Base-by-base conservation (phyloP, 768 basidiomycete genomes). In the Pluteus cervinus region DNA sequence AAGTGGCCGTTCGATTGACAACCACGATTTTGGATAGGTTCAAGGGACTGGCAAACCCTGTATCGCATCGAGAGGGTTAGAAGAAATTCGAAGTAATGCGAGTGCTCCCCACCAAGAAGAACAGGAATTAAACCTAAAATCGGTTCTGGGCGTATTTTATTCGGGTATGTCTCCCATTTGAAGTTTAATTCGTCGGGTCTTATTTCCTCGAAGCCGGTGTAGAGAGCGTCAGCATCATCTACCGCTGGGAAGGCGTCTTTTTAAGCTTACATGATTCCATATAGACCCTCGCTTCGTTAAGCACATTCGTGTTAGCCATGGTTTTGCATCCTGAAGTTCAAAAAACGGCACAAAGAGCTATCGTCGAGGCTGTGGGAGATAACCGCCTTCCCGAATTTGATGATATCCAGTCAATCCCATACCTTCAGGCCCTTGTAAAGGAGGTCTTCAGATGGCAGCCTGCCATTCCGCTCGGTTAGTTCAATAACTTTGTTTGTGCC, bases 261-360 rank as follows among this genome's bases (percentile, higher is more conserved):
- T n/a, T n/a, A n/a, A n/a, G n/a, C n/a, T n/a, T n/a, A n/a, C n/a
- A n/a, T n/a, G n/a, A 28, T 28, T 28, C 26, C 26, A 9, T 15
- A 12, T 18, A 73, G 71, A 71, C 62, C 5, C 58, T 68, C 4
- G 68, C 70, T 5, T 56, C 63, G 9, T 43, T 65, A 0, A 49
- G 59, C 4, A 59, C 63, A 8, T 65, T 71, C 40, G 36, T 70
- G 21, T 54, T 66, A 5, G 63, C 60, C 1, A 66, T 71, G 63
- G 47, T 61, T 1, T 49, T 53, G 14, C 49, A 64, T 43, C 70
- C 68, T 1, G 61, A 66, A 2, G 55, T 55, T 0, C 62, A 63
- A 46, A 45, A 39, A 28, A 56, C 54, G 29, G 65, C 62, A 1
- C 65, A 68, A 25, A 50, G 48, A n/a, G 68, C 68, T 40, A 41